A percentile compares a stretch with the other conserved stretches of the same genome.
These are phyloP conservation scores for Beverwykella pulmonaria DNA, from an alignment of 495 filamentous ascomycete genomes.

Conservation along the genomic window DNA sequence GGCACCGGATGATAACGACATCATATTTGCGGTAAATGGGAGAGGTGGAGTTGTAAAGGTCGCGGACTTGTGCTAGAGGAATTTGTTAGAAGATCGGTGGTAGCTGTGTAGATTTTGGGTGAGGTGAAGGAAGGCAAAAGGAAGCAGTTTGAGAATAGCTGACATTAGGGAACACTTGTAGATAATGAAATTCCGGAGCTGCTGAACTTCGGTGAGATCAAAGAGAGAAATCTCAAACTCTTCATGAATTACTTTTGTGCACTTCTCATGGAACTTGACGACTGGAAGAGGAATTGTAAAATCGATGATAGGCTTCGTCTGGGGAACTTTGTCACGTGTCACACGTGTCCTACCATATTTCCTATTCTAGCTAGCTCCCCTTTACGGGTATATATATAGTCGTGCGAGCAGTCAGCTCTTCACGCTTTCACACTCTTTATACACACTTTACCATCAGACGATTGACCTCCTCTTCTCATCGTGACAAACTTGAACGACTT, in stretches of 20 bases:
- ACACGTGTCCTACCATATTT: no score
- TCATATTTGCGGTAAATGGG: background rate
- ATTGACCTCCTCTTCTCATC: no score
- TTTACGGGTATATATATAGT: no score
- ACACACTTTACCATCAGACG: no score
- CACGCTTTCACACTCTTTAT: no score
- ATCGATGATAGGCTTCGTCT: background rate
- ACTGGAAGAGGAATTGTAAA: background rate
- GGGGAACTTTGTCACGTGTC: background rate
- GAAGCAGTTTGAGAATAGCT: no score
- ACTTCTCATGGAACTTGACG: background rate
- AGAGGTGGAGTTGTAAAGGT: background rate
- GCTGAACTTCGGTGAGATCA: background rate
- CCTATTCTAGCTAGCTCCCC: no score
- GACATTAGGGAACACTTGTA: background rate
- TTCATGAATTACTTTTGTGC: background rate
- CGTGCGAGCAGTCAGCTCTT: no score
- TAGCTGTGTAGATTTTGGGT: background rate
- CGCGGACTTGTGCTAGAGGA: background rate
- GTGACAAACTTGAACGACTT: no score
- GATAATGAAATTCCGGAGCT: background rate
- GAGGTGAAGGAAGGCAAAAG: no score
- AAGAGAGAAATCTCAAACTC: background rate
- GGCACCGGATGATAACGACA: background rate
- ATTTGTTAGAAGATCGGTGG: background rate